phyloP scores from a whole-genome alignment of 1,284 basidiomycete species.

The Cutaneotrichosporon cutaneum region DNA sequence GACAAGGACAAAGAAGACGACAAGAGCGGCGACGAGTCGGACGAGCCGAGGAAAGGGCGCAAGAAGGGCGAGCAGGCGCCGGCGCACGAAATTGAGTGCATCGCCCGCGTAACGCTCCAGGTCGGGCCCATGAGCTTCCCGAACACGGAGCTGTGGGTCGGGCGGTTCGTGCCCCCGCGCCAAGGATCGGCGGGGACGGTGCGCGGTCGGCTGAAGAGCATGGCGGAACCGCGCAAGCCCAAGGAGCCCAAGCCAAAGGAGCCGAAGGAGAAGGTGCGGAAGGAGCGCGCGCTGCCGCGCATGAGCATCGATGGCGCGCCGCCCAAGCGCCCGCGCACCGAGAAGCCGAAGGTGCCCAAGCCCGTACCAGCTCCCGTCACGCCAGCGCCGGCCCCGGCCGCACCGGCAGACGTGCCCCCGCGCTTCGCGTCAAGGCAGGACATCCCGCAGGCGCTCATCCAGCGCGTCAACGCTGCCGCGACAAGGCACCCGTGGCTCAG shows the following conservation, averaged over 20 bases:
- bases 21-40: constrained; percentile 2
- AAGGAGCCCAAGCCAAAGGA: constrained; percentile 20
- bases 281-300: constrained; percentile 6
- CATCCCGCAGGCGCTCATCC: constrained; percentile 39
- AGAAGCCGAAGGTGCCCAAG: constrained; percentile 9
- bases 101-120: constrained; percentile 40
- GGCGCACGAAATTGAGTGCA: constrained; percentile 49
- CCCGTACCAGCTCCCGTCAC: neutral
- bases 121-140: constrained; percentile 46
- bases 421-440: constrained; percentile 22
- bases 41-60: constrained; percentile 12
- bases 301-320: constrained; percentile 7
- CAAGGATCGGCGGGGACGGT: constrained; percentile 13
- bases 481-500: constrained; percentile 45
- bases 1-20: constrained; percentile 9
- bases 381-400: neutral
- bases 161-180: constrained; percentile 44
- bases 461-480: constrained; percentile 47
- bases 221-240: constrained; percentile 12
- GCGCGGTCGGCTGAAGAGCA: constrained; percentile 17
- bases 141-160: constrained; percentile 48
- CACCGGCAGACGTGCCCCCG: neutral
- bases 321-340: neutral
- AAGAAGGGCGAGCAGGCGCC: constrained; percentile 28
- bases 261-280: constrained; percentile 14